A percentile compares a stretch with the other conserved stretches of the same genome.
phyloP scores from a whole-genome alignment of 768 basidiomycete species.

The Rhizopogon sp. region DNA sequence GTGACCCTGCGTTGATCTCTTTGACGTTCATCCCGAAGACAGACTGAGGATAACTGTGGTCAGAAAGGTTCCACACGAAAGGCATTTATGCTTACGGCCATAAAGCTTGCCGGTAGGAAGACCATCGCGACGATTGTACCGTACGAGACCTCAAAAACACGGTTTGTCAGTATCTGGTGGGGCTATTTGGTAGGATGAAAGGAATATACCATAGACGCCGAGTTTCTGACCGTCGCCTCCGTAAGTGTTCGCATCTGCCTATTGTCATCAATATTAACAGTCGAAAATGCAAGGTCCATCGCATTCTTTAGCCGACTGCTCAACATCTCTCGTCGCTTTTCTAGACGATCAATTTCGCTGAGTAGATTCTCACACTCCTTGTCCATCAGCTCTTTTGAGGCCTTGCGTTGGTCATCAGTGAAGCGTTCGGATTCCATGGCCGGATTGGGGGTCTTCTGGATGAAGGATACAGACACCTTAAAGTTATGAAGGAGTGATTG shows the following conservation, averaged over 20 bases:
- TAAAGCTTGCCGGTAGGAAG: constrained; percentile 52
- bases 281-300: no score
- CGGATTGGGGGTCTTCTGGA: constrained; percentile 45
- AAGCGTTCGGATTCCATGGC: constrained; percentile 30
- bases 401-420: neutral
- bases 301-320: constrained; percentile 21
- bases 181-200: constrained; percentile 16
- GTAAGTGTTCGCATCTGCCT: no score
- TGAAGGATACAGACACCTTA: constrained; percentile 42
- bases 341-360: constrained; percentile 45
- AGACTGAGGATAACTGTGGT: constrained; percentile 24
- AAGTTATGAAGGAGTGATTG: constrained; percentile 50
- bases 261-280: no score
- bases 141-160: constrained; percentile 31
- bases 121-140: constrained; percentile 42
- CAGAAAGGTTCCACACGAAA: neutral
- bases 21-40: constrained; percentile 56
- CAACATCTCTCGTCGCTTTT: constrained; percentile 28
- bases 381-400: constrained; percentile 31
- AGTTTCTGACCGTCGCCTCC: constrained; percentile 21
- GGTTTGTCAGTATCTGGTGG: neutral
- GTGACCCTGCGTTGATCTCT: constrained; percentile 32
- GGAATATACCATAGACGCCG: constrained; percentile 27
- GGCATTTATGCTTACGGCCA: constrained; percentile 16
- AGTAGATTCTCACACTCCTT: constrained; percentile 45